phyloP scores from a whole-genome alignment of 1,139 yeast genomes.

The Yamadazyma spencermartinsiae region DNA sequence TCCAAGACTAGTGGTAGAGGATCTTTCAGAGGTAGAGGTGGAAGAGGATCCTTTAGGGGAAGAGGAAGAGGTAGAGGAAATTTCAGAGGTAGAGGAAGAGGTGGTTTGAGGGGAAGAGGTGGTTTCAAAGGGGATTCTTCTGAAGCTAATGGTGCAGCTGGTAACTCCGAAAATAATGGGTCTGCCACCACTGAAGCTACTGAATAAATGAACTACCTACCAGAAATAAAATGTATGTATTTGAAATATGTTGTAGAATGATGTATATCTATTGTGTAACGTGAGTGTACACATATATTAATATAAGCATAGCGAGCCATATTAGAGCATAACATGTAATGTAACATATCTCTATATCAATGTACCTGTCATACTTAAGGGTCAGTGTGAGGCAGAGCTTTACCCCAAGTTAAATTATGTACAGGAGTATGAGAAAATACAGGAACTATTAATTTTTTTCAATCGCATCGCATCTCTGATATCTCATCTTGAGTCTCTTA shows the following conservation, averaged over 20 bases:
- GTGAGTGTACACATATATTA: too few relatives aligned
- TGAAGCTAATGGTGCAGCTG: conserved; percentile 3
- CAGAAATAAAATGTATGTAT: too few relatives aligned
- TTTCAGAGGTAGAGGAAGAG: conserved; percentile 20
- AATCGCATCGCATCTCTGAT: conserved; percentile 5
- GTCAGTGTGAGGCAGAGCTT: too few relatives aligned
- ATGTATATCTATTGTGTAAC: too few relatives aligned
- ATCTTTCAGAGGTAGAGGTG: conserved; percentile 21
- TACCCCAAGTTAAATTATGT: too few relatives aligned
- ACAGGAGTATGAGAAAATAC: background rate
- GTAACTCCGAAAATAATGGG: background rate
- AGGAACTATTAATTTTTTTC: background rate
- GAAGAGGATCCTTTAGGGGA: conserved; percentile 10
- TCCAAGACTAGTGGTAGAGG: conserved; percentile 11
- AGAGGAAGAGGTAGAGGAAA: conserved; percentile 20
- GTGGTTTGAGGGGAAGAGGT: conserved; percentile 20
- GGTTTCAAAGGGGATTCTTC: conserved; percentile 10
- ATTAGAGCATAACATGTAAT: too few relatives aligned
- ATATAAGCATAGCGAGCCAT: too few relatives aligned
- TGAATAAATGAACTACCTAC: too few relatives aligned
- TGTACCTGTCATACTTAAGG: too few relatives aligned
- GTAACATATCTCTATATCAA: too few relatives aligned
- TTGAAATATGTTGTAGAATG: too few relatives aligned
- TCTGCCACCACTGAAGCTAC: conserved; percentile 6
- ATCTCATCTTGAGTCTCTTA: background rate